phyloP scores from a whole-genome alignment of 371 early-diverging fungal genomes.

The Rhizopus arrhizus region DNA sequence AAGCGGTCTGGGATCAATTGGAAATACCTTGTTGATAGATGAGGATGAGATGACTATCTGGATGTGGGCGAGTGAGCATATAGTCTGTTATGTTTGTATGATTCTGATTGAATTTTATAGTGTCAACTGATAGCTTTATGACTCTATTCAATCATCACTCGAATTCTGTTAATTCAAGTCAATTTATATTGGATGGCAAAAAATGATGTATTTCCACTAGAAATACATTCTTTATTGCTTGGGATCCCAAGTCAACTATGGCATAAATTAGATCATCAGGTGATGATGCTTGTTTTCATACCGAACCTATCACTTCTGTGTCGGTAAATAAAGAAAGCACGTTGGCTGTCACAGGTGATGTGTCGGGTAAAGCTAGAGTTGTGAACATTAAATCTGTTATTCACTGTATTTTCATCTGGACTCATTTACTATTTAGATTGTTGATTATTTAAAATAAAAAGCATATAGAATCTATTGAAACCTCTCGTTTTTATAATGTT shows the following conservation, averaged over 20 bases:
- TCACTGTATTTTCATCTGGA: slow-evolving; percentile 26
- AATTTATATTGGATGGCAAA: slow-evolving; percentile 86
- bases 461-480: slow-evolving; percentile 78
- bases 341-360: slow-evolving; percentile 80
- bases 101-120: slow-evolving; percentile 15
- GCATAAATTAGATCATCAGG: slow-evolving; percentile 63
- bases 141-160: slow-evolving; percentile 90
- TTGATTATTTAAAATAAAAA: slow-evolving; percentile 76
- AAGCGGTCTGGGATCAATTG: slow-evolving; percentile 83
- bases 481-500: slow-evolving; percentile 72
- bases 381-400: slow-evolving; percentile 73
- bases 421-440: slow-evolving; percentile 46
- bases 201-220: slow-evolving; percentile 81
- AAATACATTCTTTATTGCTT: slow-evolving; percentile 81
- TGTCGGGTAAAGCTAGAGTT: slow-evolving; percentile 77
- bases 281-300: slow-evolving; percentile 88
- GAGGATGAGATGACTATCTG: slow-evolving; percentile 86
- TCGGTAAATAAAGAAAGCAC: slow-evolving; percentile 78
- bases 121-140: slow-evolving; percentile 89
- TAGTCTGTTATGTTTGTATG: background rate
- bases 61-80: slow-evolving; percentile 84
- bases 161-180: slow-evolving; percentile 82
- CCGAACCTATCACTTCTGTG: slow-evolving; percentile 75
- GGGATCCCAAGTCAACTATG: slow-evolving; percentile 91
- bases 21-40: slow-evolving; percentile 87